Conservation (phyloP, 2,329 filamentous ascomycete genomes). For the Diplodia mutila region DNA sequence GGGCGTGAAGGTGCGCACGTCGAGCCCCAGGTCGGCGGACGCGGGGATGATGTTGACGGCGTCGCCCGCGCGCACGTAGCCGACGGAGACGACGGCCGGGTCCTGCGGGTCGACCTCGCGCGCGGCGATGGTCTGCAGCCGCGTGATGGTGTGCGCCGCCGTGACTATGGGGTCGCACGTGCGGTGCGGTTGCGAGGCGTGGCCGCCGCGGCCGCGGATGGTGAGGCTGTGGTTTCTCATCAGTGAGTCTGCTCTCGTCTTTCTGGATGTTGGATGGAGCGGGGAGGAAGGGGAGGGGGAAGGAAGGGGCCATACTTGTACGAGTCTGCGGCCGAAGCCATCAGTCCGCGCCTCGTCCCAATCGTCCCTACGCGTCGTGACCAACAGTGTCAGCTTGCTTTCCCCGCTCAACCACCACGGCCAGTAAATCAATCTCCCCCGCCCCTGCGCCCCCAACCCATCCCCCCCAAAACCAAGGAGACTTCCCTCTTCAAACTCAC, state of each 20-base stretch:
- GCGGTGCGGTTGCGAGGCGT: constrained; percentile 60
- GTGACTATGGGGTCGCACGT: constrained; percentile 63
- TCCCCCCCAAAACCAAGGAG: no score
- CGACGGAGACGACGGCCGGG: constrained; percentile 62
- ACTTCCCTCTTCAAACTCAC: constrained; percentile 26
- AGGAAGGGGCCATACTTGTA: constrained; percentile 33
- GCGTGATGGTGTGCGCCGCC: constrained; percentile 58
- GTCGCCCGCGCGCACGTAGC: constrained; percentile 61
- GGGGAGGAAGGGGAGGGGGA: not conserved
- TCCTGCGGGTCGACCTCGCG: constrained; percentile 60
- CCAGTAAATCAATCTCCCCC: no score
- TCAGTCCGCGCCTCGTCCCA: constrained; percentile 47
- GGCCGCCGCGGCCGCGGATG: constrained; percentile 62
- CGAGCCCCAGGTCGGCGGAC: constrained; percentile 57
- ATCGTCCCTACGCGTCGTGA: constrained; percentile 38
- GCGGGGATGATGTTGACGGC: constrained; percentile 65
- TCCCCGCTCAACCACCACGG: not conserved
- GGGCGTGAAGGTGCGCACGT: constrained; percentile 55
- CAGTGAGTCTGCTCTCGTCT: no score
- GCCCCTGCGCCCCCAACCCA: no score
- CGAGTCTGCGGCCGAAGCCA: constrained; percentile 48
- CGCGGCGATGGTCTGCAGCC: constrained; percentile 63
- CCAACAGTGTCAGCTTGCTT: not conserved
- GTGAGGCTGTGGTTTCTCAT: constrained; percentile 52
- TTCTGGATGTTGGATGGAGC: no score